Evolutionary conservation across 2,329 filamentous ascomycete genomes (phyloP).

Genomic region (Rhynchosporium agropyri): DNA sequence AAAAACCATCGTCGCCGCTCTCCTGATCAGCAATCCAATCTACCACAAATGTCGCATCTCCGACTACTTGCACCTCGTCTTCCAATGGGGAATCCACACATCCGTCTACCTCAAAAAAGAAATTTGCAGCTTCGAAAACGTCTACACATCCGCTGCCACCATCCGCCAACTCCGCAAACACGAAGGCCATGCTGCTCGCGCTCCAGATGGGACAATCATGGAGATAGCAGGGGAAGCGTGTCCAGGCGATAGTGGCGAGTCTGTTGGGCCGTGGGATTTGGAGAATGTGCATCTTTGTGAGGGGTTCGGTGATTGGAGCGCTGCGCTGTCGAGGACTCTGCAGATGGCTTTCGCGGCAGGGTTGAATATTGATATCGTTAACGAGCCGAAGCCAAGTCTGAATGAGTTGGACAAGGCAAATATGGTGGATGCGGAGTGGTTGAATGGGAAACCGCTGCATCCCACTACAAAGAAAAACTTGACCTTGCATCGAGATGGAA

Average conservation of each 20-base stretch:
- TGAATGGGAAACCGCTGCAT: slow-evolving; percentile 12
- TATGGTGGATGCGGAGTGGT: background rate
- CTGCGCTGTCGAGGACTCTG: background rate
- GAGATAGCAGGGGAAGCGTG: slow-evolving; percentile 13
- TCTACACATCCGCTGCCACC: slow-evolving; percentile 4
- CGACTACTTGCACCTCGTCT: slow-evolving; percentile 11
- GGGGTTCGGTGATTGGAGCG: slow-evolving; percentile 10
- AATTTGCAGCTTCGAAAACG: slow-evolving; percentile 1
- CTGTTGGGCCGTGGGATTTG: slow-evolving; percentile 14
- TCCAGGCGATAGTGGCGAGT: slow-evolving; percentile 8
- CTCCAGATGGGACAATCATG: slow-evolving; percentile 14
- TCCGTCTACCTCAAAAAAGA: background rate
- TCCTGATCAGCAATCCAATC: slow-evolving; percentile 9
- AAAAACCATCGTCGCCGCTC: slow-evolving; percentile 4
- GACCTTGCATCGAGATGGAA: background rate
- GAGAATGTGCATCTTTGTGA: slow-evolving; percentile 12
- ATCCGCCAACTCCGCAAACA: slow-evolving; percentile 7
- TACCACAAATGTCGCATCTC: slow-evolving; percentile 17
- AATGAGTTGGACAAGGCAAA: slow-evolving; percentile 1
- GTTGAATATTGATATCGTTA: background rate
- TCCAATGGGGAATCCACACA: slow-evolving; percentile 15
- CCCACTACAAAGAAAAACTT: background rate
- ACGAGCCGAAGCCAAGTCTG: slow-evolving; percentile 2
- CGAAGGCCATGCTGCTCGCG: slow-evolving; percentile 12
- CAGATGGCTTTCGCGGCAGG: background rate